Evolutionary conservation across 495 filamentous ascomycete species (phyloP).

Genomic region (Parmelia sp.): DNA sequence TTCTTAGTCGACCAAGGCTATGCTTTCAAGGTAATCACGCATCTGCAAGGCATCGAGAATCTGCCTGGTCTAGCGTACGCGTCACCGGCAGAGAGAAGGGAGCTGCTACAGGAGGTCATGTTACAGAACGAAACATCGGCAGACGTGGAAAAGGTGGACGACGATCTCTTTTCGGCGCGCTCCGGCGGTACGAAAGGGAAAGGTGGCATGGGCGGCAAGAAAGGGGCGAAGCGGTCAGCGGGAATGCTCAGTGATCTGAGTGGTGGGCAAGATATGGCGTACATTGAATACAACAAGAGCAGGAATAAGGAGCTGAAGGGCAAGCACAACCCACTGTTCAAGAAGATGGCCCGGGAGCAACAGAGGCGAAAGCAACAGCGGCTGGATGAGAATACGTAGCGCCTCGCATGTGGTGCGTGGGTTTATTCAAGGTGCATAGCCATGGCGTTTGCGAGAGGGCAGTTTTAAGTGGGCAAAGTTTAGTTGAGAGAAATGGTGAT

Average conservation of each 20-base stretch:
- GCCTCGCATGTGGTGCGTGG: background rate
- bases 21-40: conserved; percentile 98
- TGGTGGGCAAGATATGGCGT: conserved; percentile 94
- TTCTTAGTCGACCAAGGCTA: conserved; percentile 99
- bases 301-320: conserved; percentile 77
- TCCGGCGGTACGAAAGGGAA: conserved; percentile 36
- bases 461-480: background rate
- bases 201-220: conserved; percentile 40
- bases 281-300: conserved; percentile 77
- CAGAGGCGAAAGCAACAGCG: conserved; percentile 53
- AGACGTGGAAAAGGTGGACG: conserved; percentile 70
- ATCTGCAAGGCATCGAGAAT: conserved; percentile 83
- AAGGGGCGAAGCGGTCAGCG: conserved; percentile 66
- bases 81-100: conserved; percentile 73
- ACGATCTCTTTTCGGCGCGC: conserved; percentile 72
- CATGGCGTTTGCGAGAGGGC: background rate
- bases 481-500: background rate
- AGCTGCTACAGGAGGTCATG: conserved; percentile 87
- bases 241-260: conserved; percentile 78
- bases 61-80: conserved; percentile 74
- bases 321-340: conserved; percentile 67
- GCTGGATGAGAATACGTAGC: conserved; percentile 7
- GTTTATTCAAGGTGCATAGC: no score
- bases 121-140: conserved; percentile 76
- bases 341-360: conserved; percentile 73